Conservation (phyloP, 2,329 filamentous ascomycete genomes). For the Fusarium dlaminii region DNA sequence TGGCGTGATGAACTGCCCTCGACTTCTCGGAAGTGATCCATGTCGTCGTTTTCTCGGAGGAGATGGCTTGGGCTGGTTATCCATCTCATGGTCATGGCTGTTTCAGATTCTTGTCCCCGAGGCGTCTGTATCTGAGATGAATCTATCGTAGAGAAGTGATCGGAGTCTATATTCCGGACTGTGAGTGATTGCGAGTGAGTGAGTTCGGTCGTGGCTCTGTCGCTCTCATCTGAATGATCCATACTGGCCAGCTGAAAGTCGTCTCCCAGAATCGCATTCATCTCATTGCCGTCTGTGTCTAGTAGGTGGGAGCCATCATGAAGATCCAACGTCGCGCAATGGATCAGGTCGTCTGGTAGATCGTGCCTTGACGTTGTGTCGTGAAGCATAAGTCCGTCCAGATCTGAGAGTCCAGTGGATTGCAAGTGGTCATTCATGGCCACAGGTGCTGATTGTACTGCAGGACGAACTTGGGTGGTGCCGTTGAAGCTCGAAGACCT, state of each 20-base stretch:
- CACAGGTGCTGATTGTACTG: background rate
- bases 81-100: background rate
- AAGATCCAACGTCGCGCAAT: background rate
- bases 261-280: background rate
- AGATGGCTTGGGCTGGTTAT: background rate
- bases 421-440: accelerated
- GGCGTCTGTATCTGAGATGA: background rate
- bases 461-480: background rate
- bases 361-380: background rate
- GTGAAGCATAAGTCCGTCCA: background rate
- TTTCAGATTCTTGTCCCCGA: background rate
- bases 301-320: background rate
- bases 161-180: background rate
- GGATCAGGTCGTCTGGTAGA: background rate
- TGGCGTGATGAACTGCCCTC: background rate
- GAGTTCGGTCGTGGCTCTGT: background rate
- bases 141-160: background rate
- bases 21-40: background rate
- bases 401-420: background rate
- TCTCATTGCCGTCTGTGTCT: background rate
- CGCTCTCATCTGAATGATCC: background rate
- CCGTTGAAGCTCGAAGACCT: background rate
- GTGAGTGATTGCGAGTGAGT: background rate
- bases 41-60: background rate
- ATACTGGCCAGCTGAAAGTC: background rate